A percentile compares a stretch with the other conserved stretches of the same genome.
phyloP scores from a whole-genome alignment of 805 yeast genomes.

The Yamadazyma nakazawae region DNA sequence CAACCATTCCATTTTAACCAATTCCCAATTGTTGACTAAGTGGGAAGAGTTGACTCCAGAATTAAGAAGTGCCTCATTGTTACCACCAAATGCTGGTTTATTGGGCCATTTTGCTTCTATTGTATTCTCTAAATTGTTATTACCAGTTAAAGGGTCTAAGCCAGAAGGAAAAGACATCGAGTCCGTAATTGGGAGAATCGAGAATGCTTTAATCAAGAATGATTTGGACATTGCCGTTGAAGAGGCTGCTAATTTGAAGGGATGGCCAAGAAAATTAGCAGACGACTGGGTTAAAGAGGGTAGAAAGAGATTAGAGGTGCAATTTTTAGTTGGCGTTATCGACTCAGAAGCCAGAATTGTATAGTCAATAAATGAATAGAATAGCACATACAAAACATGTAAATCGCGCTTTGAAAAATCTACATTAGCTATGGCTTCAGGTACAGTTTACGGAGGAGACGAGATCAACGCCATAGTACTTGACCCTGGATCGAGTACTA shows the following conservation, averaged over 20 bases:
- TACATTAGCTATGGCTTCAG: neutral
- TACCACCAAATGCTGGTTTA: conserved; percentile 95
- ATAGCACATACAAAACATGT: neutral
- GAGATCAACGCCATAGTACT: conserved; percentile 89
- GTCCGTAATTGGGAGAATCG: conserved; percentile 82
- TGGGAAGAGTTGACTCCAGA: conserved; percentile 82
- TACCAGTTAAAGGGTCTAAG: conserved; percentile 70
- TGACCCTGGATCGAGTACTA: conserved; percentile 84
- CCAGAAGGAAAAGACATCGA: conserved; percentile 84
- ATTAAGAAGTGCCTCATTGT: conserved; percentile 79
- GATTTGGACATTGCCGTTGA: conserved; percentile 86
- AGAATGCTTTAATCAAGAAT: conserved; percentile 67
- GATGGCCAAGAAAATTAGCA: conserved; percentile 89
- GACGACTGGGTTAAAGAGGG: conserved; percentile 90
- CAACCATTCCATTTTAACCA: conserved; percentile 60
- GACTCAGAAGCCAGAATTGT: conserved; percentile 57
- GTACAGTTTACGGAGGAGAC: conserved; percentile 47
- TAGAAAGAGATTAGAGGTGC: conserved; percentile 84
- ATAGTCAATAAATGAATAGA: conserved; percentile 13
- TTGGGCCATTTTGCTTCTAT: conserved; percentile 85
- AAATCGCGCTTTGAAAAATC: neutral
- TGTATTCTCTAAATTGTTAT: conserved; percentile 69
- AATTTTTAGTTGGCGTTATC: conserved; percentile 68
- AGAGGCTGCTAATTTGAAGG: conserved; percentile 83
- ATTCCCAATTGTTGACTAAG: conserved; percentile 72